Base-by-base conservation (phyloP, 495 filamentous ascomycete genomes). In the Hyaloscypha finlandica region DNA sequence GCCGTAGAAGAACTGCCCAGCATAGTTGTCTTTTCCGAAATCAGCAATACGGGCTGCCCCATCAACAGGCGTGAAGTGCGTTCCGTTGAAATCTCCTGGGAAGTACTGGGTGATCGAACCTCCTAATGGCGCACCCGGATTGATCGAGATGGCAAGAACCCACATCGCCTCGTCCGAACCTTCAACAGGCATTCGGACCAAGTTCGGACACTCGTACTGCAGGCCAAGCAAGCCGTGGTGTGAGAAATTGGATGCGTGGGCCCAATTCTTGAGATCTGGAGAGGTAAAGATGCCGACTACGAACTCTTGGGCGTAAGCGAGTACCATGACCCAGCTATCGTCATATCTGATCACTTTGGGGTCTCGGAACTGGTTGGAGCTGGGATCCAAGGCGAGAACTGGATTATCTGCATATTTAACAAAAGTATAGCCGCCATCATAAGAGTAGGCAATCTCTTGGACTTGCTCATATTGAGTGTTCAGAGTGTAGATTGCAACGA, bases 11-110 rank as follows among this genome's bases (percentile, higher is more conserved):
- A 80, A 82, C 60, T 83, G 76, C 0, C 80, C 83, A 30, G 86
- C 85, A 66, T 88, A 87, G 68, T 82, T 85, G 72, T 88, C 85
- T 57, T 86, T 86, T 22, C 78, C 83, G 65, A 83, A 85, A 72
- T 88, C 85, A 8, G 75, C 73, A 54, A 86, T 68, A 5, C 79
- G 74, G 9, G 81, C 76, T 6, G 72, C 75, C 16, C 52, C 68
- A 60, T 83, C 82, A 25, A 75, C 73, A 6, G 80, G 58, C 12
- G 72, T 76, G 68, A 84, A 84, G 68, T 79, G 76, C 4, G 56
- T 61, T 53, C 61, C 61, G 68, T 86, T 81, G 74, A 86, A 85
- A 25, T 69, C 68, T 25, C 83, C 83, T 2, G 78, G 75, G 69
- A 85, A 80, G 68, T 84, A 85, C 60, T 84, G 68, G 4, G 75